Conservation (phyloP, 495 filamentous ascomycete species). For the Talaromyces stipitatus region DNA sequence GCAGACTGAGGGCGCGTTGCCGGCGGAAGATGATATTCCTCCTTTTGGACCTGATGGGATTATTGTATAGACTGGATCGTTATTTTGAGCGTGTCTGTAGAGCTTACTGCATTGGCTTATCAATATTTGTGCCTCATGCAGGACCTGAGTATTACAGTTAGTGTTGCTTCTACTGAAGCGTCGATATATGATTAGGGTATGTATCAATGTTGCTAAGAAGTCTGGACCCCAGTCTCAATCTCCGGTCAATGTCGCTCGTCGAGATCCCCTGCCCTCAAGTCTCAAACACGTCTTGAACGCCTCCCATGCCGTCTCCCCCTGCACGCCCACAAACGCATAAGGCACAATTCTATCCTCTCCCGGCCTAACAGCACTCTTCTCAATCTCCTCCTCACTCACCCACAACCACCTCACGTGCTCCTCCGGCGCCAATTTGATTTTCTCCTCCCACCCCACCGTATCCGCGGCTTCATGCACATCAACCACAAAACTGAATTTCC, state of each 20-base stretch:
- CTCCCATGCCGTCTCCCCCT: slow-evolving; percentile 10
- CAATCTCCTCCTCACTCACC: slow-evolving; percentile 34
- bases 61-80: not conserved
- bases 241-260: not conserved
- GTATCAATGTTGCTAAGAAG: too few relatives aligned
- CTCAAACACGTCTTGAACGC: slow-evolving; percentile 10
- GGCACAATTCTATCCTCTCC: slow-evolving; percentile 15
- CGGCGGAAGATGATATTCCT: slow-evolving; percentile 53
- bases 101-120: too few relatives aligned
- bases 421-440: slow-evolving; percentile 24
- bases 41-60: not conserved
- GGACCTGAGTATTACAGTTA: too few relatives aligned
- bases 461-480: slow-evolving; percentile 23
- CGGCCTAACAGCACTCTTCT: not conserved
- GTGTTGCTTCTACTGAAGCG: not conserved
- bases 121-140: too few relatives aligned
- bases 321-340: slow-evolving; percentile 11
- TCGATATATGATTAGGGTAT: not conserved
- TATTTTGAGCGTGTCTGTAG: not conserved
- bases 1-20: slow-evolving; percentile 48
- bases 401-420: slow-evolving; percentile 42
- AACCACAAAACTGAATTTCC: slow-evolving; percentile 32
- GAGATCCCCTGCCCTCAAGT: not conserved
- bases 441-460: slow-evolving; percentile 16
- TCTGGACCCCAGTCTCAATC: not conserved